phyloP scores from a whole-genome alignment of 2,329 filamentous ascomycete species.

The Fusarium torulosum region DNA sequence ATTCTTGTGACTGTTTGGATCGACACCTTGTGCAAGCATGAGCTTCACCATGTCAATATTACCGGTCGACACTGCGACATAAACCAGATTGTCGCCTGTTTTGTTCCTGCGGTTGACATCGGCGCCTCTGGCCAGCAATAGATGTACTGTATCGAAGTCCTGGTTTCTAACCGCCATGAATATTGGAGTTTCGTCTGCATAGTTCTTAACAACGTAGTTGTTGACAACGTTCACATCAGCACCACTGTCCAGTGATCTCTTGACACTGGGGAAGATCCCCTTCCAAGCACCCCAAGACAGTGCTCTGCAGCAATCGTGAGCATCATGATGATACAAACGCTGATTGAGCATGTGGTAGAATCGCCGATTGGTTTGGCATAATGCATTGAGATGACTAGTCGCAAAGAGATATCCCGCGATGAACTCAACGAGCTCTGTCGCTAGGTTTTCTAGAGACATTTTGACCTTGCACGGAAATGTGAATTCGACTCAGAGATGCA shows the following conservation, averaged over 20 bases:
- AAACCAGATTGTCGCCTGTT: slow-evolving; percentile 5
- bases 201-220: not conserved
- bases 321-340: slow-evolving; percentile 3
- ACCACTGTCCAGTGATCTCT: not conserved
- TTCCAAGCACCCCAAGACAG: slow-evolving; percentile 4
- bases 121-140: not conserved
- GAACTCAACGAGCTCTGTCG: slow-evolving; percentile 13
- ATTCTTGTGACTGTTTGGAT: not conserved
- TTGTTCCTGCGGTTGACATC: not conserved
- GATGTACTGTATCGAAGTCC: not conserved
- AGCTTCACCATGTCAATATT: not conserved
- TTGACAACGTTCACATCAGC: not conserved
- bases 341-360: not conserved
- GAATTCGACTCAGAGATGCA: fast-evolving
- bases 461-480: fast-evolving
- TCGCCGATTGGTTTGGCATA: slow-evolving; percentile 1
- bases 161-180: not conserved
- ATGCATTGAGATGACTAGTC: not conserved
- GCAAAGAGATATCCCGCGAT: not conserved
- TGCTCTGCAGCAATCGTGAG: not conserved
- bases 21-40: not conserved
- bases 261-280: not conserved
- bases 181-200: not conserved
- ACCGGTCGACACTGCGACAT: not conserved
- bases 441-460: slow-evolving; percentile 9